Evolutionary conservation across 2,329 filamentous ascomycete genomes (phyloP).

Genomic region (Lasiodiplodia hormozganensis): DNA sequence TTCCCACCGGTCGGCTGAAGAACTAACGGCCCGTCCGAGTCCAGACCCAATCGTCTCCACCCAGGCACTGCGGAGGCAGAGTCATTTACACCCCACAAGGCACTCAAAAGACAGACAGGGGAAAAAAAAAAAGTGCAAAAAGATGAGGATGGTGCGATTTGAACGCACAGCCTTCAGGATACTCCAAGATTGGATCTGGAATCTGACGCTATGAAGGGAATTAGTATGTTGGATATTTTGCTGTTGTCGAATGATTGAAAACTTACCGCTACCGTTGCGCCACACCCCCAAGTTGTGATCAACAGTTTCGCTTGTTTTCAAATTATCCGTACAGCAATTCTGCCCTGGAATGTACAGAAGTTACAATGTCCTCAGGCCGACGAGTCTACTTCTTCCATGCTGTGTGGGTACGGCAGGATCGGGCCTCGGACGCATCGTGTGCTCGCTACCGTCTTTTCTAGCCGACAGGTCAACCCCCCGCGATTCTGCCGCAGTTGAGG

Average conservation of each 20-base stretch:
- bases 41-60: too few relatives aligned
- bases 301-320: not conserved
- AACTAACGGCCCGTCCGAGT: too few relatives aligned
- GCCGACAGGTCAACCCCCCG: not conserved
- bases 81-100: too few relatives aligned
- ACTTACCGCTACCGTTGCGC: conserved; percentile 23
- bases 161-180: conserved; percentile 22
- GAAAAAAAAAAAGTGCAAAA: not conserved
- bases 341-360: not conserved
- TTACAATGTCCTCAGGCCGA: not conserved
- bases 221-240: not conserved
- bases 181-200: conserved; percentile 20
- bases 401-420: too few relatives aligned
- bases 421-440: not conserved
- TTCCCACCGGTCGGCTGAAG: too few relatives aligned
- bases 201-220: conserved; percentile 18
- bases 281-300: not conserved
- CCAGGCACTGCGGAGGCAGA: too few relatives aligned
- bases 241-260: not conserved
- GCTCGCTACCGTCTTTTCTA: not conserved
- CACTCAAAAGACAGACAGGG: too few relatives aligned
- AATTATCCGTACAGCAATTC: not conserved
- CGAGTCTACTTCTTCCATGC: too few relatives aligned
- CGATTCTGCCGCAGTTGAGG: not conserved
- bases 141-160: conserved; percentile 20